Base-by-base conservation (phyloP, 805 yeast genomes). In the Suhomyces kilbournensis region DNA sequence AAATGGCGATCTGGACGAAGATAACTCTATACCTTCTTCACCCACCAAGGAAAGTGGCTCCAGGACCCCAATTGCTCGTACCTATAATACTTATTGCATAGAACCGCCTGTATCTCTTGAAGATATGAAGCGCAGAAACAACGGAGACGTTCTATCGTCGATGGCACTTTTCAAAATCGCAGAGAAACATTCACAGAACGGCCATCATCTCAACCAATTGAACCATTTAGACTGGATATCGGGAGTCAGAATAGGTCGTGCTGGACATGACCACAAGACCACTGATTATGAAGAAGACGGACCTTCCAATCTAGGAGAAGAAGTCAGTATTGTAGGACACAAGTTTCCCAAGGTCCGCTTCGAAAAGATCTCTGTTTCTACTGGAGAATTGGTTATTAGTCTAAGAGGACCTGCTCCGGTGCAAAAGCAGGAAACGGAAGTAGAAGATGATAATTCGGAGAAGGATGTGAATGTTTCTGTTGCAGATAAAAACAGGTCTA, bases 181-280 rank as follows among this genome's bases (percentile, higher is more conserved):
- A 52, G 69, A 72, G 64, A 68, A 60, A 62, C 71, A 55, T 65
- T 75, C 65, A 58, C 79, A 73, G 52, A 23, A 57, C 20, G 63
- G 60, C 14, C 53, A 56, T 32, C 52, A 56, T 66, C 72, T 61
- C 52, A 75, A 72, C 52, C 80, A 80, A 51, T 64, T 81, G 28
- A 84, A 86, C 59, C 96, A 90, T 63, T 71, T 93, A 55, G 85
- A 87, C 56, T 93, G 98, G 98, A 84, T 96, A 38, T 85, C 97
- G 0, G 97, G 98, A 48, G 96, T 93, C 7, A 77, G 91, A 52
- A 82, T 93, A 56, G 90, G 90, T 1, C 72, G 76, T 42, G 65
- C 81, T 7, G 80, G 79, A 3, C 70, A 72, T 51, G 61, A 66
- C 7, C 68, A 76, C 30, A 44, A 50, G 7, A 45, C 53, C 7